These are phyloP conservation scores for Morella rubra DNA, from an alignment of 306 rosid species.

Conservation along the genomic window DNA sequence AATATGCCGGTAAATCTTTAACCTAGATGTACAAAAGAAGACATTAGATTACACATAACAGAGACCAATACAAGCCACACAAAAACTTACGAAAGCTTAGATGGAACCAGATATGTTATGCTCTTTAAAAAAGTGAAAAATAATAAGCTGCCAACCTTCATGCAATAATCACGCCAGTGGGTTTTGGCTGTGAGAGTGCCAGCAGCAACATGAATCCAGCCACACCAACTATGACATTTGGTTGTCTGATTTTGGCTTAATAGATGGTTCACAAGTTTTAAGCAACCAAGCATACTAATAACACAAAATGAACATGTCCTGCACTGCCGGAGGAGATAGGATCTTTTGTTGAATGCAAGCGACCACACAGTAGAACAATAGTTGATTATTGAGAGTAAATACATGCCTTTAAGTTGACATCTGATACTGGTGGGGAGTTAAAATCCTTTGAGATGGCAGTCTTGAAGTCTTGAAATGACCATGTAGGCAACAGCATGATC, in stretches of 20 bases:
- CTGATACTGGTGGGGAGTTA: conserved; percentile 56
- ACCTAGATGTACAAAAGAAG: conserved; percentile 41
- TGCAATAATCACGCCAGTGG: conserved; percentile 86
- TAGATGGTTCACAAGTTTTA: not conserved
- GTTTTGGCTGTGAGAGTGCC: conserved; percentile 75
- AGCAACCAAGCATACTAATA: conserved; percentile 10
- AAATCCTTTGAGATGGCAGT: conserved; percentile 53
- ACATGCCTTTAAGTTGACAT: conserved; percentile 69
- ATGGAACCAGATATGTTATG: conserved; percentile 5
- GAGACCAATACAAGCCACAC: conserved; percentile 17
- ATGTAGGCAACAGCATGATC: conserved; percentile 58
- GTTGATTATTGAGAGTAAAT: conserved; percentile 12
- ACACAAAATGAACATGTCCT: conserved; percentile 12
- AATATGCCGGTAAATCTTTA: conserved; percentile 72
- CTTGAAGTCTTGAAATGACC: conserved; percentile 70
- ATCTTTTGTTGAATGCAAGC: conserved; percentile 4
- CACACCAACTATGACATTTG: not conserved
- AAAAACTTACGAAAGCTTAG: conserved; percentile 1
- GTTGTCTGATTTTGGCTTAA: not conserved
- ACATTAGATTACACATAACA: not conserved
- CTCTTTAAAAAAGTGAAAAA: conserved; percentile 12
- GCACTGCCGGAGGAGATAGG: conserved; percentile 8
- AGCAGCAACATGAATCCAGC: conserved; percentile 44
- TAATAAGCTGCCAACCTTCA: conserved; percentile 42
- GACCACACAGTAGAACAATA: conserved; percentile 11